Conservation (phyloP, 2,329 filamentous ascomycete species). For the Trichoderma sp. region DNA sequence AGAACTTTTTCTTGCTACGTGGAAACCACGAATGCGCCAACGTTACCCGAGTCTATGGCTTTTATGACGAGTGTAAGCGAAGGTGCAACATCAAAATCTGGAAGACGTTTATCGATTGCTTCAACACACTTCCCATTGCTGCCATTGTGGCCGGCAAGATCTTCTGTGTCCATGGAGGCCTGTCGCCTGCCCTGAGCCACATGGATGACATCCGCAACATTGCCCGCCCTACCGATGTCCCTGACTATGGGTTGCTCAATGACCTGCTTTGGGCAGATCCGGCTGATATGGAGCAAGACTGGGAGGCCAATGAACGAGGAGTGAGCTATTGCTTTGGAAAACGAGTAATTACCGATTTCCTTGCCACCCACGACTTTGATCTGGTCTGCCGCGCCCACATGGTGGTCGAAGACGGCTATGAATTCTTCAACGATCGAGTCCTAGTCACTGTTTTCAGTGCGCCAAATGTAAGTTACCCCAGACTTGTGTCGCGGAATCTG, state of each 20-base stretch:
- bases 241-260: constrained; percentile 92
- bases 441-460: constrained; percentile 97
- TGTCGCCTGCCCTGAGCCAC: constrained; percentile 86
- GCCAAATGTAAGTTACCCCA: constrained; percentile 71
- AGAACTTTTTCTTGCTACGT: constrained; percentile 93
- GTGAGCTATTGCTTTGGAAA: constrained; percentile 99
- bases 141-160: constrained; percentile 98
- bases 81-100: constrained; percentile 95
- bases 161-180: constrained; percentile 92
- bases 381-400: constrained; percentile 96
- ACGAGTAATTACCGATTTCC: constrained; percentile 94
- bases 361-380: constrained; percentile 94
- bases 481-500: neutral
- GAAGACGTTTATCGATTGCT: constrained; percentile 97
- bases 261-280: constrained; percentile 97
- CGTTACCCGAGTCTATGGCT: constrained; percentile 91
- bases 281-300: constrained; percentile 95
- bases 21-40: constrained; percentile 98
- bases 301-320: constrained; percentile 95
- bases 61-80: constrained; percentile 97
- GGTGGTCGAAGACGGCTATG: constrained; percentile 98
- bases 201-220: constrained; percentile 99
- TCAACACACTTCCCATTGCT: constrained; percentile 92
- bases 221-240: constrained; percentile 91
- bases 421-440: constrained; percentile 95